Conservation (phyloP, 164 flowering plant genomes). For the Euptelea pleiosperma region DNA sequence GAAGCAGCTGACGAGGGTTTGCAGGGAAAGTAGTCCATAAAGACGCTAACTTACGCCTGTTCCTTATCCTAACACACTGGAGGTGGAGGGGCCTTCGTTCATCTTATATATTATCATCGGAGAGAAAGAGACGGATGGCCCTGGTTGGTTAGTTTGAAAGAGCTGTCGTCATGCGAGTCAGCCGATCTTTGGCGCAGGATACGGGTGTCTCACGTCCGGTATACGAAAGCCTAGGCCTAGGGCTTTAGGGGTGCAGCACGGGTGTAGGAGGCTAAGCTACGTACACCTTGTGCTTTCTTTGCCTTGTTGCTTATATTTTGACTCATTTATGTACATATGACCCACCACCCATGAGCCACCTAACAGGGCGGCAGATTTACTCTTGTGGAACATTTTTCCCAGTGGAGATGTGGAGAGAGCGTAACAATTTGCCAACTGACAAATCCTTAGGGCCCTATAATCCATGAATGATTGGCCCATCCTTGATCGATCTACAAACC, state of each 20-base stretch:
- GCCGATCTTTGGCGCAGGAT: slow-evolving; percentile 41
- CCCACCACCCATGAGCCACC: too few relatives aligned
- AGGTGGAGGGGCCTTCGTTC: background rate
- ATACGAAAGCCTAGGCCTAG: slow-evolving; percentile 17
- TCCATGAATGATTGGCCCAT: too few relatives aligned
- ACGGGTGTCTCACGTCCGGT: slow-evolving; percentile 25
- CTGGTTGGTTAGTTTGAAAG: background rate
- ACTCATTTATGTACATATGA: background rate
- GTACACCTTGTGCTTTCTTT: too few relatives aligned
- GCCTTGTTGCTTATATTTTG: too few relatives aligned
- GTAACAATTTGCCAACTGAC: too few relatives aligned
- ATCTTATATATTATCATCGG: slow-evolving; percentile 1
- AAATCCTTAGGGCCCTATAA: too few relatives aligned
- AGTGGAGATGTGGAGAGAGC: too few relatives aligned
- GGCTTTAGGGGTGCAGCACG: background rate
- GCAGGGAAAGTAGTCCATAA: slow-evolving; percentile 1
- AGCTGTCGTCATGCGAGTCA: slow-evolving; percentile 28
- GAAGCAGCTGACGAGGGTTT: slow-evolving; percentile 4
- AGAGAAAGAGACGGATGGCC: background rate
- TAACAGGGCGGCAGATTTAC: too few relatives aligned
- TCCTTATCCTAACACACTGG: background rate
- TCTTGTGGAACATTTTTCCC: too few relatives aligned
- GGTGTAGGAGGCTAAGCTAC: too few relatives aligned
- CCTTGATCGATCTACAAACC: too few relatives aligned
- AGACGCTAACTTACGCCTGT: background rate